Conservation (phyloP, 1,139 yeast species). For the Torulaspora pretoriensis region DNA sequence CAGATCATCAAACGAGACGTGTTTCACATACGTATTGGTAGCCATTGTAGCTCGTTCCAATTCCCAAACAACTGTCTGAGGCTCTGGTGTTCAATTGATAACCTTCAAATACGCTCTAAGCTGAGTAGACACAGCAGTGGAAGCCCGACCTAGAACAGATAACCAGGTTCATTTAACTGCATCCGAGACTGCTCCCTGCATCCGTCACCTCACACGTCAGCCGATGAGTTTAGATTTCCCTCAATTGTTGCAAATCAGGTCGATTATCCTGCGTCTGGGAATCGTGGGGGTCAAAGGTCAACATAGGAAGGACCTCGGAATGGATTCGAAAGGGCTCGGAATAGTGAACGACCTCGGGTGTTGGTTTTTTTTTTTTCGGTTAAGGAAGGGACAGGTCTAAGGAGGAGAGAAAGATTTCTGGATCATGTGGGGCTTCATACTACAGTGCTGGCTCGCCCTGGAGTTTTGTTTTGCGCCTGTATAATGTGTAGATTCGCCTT, state of each 20-base stretch:
- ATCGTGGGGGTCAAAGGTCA: neutral
- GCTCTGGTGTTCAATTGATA: neutral
- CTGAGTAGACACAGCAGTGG: neutral
- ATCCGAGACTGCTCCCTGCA: neutral
- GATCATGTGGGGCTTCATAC: too few species aligned
- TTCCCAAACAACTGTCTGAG: neutral
- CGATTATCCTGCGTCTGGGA: neutral
- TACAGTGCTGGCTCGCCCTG: too few species aligned
- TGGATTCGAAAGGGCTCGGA: neutral
- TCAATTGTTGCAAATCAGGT: constrained; percentile 4
- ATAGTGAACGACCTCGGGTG: too few species aligned
- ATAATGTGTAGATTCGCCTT: too few species aligned
- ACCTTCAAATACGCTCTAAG: neutral
- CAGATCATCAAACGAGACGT: constrained; percentile 36
- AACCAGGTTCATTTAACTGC: neutral
- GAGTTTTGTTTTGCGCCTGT: too few species aligned
- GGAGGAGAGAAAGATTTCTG: too few species aligned
- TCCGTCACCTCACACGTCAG: constrained; percentile 5
- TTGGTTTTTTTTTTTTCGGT: too few species aligned
- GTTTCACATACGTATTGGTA: constrained; percentile 20
- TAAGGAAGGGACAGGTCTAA: too few species aligned
- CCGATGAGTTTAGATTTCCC: constrained; percentile 4
- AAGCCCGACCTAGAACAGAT: neutral
- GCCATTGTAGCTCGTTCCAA: constrained; percentile 1
- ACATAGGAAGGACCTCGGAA: neutral